phyloP scores from a whole-genome alignment of 2,329 filamentous ascomycete genomes.

The Davidsoniella virescens region DNA sequence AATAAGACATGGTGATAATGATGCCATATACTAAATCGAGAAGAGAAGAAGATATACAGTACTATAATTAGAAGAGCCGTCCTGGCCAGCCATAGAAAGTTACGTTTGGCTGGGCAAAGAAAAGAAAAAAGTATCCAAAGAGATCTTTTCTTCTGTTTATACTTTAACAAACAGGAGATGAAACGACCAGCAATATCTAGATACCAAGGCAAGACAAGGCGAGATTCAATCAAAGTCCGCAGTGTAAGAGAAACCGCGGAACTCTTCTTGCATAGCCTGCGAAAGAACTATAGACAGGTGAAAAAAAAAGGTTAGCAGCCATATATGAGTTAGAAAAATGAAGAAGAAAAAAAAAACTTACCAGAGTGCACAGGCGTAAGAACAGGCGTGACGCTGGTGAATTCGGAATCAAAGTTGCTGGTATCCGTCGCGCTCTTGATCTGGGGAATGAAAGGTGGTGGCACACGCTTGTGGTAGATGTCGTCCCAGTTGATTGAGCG shows the following conservation, averaged over 20 bases:
- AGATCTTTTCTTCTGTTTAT: too few species aligned
- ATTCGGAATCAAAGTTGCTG: conserved; percentile 98
- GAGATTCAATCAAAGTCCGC: conserved; percentile 62
- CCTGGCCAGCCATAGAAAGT: too few species aligned
- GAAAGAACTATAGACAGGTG: conserved; percentile 53
- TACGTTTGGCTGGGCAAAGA: too few species aligned
- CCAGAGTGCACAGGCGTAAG: conserved; percentile 93
- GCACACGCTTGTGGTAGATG: conserved; percentile 86
- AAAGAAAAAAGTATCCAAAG: too few species aligned
- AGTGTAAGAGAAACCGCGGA: conserved; percentile 96
- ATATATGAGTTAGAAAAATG: not conserved
- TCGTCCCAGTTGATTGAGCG: conserved; percentile 97
- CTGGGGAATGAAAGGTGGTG: conserved; percentile 73
- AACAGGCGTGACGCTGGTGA: conserved; percentile 94
- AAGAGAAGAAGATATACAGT: too few species aligned
- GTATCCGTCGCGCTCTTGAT: conserved; percentile 92
- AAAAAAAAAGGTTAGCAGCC: conserved; percentile 1
- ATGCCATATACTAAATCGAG: too few species aligned
- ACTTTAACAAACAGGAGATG: too few species aligned
- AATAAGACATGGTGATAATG: too few species aligned
- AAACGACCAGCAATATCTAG: too few species aligned
- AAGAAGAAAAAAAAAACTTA: conserved; percentile 33
- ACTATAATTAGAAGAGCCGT: too few species aligned
- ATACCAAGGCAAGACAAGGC: not conserved
- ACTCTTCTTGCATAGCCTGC: conserved; percentile 98